Percentiles rank a stretch among this genome's conserved stretches.
phyloP scores from a whole-genome alignment of 768 basidiomycete genomes.

The Nidularia sp. region DNA sequence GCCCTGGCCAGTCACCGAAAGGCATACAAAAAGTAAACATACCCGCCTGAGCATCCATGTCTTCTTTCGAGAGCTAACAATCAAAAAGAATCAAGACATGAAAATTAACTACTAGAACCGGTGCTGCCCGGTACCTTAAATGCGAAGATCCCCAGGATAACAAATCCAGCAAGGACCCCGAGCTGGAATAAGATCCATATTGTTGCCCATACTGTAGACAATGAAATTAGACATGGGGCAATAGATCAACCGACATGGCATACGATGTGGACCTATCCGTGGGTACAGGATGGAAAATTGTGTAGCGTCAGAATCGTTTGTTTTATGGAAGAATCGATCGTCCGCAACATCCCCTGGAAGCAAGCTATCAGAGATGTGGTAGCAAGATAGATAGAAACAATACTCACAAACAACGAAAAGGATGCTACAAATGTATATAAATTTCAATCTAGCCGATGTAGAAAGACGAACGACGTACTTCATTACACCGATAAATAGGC shows the following conservation, averaged over 20 bases:
- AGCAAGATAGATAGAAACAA: neutral
- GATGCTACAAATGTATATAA: conserved; percentile 36
- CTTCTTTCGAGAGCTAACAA: conserved; percentile 40
- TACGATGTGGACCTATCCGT: conserved; percentile 67
- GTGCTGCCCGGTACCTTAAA: conserved; percentile 58
- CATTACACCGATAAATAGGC: conserved; percentile 80
- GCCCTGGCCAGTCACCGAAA: neutral
- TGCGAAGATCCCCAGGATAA: conserved; percentile 73
- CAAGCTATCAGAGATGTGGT: neutral
- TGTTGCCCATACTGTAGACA: conserved; percentile 69
- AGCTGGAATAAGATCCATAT: conserved; percentile 83
- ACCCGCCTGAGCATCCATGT: conserved; percentile 78
- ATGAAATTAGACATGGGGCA: neutral
- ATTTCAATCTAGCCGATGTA: neutral
- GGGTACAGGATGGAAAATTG: conserved; percentile 82
- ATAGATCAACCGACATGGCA: neutral
- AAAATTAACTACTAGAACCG: conserved; percentile 2
- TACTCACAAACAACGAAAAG: conserved; percentile 83
- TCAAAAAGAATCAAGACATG: conserved; percentile 1
- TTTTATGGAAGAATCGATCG: conserved; percentile 92
- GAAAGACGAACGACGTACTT: conserved; percentile 46
- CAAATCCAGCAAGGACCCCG: conserved; percentile 70
- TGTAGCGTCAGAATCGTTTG: conserved; percentile 89
- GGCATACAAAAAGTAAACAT: conserved; percentile 5
- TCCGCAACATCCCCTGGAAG: conserved; percentile 86